Conservation (phyloP, 108 stramenopile genomes). For the Cylindrotheca closterium region DNA sequence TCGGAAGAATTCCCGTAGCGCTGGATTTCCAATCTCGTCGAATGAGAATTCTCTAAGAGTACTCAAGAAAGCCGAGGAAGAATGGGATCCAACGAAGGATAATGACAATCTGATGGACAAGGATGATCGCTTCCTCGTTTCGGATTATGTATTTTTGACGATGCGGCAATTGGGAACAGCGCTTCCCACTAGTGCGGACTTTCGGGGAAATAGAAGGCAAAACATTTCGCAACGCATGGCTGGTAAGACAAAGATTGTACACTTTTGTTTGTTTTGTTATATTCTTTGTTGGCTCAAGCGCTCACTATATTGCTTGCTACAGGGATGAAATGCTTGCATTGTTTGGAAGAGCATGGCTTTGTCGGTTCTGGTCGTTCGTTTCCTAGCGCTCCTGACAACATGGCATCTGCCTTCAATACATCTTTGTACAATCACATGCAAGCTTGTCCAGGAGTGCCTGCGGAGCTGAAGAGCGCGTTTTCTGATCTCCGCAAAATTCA, state of each 20-base stretch:
- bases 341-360: slow-evolving; percentile 4
- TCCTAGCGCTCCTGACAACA: slow-evolving; percentile 56
- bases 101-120: slow-evolving; percentile 41
- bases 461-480: slow-evolving; percentile 33
- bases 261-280: too few species aligned
- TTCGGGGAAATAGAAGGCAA: slow-evolving; percentile 26
- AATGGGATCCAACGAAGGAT: slow-evolving; percentile 32
- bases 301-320: slow-evolving; percentile 27
- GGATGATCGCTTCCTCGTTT: slow-evolving; percentile 37
- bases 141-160: slow-evolving; percentile 58
- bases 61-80: slow-evolving; percentile 24
- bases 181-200: slow-evolving; percentile 33
- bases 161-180: slow-evolving; percentile 48
- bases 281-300: too few species aligned
- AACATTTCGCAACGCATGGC: slow-evolving; percentile 2
- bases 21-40: slow-evolving; percentile 19
- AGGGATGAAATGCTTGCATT: slow-evolving; percentile 33
- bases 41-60: slow-evolving; percentile 24
- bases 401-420: slow-evolving; percentile 50
- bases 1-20: slow-evolving; percentile 7
- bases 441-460: slow-evolving; percentile 31
- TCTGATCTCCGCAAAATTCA: slow-evolving; percentile 39
- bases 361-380: slow-evolving; percentile 40
- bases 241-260: too few species aligned
- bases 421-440: slow-evolving; percentile 56